Evolutionary conservation across 73 alveolate genomes (phyloP).

Genomic region (Paramecium pentaurelia): DNA sequence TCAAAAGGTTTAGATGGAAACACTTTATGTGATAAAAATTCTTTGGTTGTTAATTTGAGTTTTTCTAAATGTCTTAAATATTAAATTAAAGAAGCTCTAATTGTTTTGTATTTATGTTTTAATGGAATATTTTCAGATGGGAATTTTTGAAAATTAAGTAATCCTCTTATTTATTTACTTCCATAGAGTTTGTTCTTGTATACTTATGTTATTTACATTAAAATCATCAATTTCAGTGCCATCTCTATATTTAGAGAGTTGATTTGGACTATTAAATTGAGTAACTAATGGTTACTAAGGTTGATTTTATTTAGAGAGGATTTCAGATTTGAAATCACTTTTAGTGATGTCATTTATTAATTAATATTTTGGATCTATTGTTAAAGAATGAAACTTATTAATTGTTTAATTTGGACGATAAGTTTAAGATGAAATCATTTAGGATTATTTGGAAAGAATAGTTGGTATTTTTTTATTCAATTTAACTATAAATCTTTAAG

Average conservation of each 20-base stretch:
- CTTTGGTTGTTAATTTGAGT: slow-evolving; percentile 8
- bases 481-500: neutral
- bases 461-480: neutral
- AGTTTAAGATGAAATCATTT: neutral
- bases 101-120: neutral
- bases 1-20: slow-evolving; percentile 41
- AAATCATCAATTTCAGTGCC: neutral
- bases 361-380: neutral
- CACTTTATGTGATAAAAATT: neutral
- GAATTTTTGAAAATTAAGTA: neutral
- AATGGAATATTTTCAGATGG: neutral
- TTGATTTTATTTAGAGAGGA: neutral
- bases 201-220: neutral
- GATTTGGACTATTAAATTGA: neutral
- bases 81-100: neutral
- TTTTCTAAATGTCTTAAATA: neutral
- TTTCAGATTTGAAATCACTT: neutral
- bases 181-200: neutral
- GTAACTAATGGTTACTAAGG: neutral
- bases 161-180: neutral
- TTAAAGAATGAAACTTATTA: neutral
- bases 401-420: neutral
- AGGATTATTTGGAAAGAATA: neutral
- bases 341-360: neutral
- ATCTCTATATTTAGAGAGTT: neutral